These are phyloP conservation scores for Thielaviopsis euricoi DNA, from an alignment of 2,329 filamentous ascomycete genomes.

Conservation along the genomic window DNA sequence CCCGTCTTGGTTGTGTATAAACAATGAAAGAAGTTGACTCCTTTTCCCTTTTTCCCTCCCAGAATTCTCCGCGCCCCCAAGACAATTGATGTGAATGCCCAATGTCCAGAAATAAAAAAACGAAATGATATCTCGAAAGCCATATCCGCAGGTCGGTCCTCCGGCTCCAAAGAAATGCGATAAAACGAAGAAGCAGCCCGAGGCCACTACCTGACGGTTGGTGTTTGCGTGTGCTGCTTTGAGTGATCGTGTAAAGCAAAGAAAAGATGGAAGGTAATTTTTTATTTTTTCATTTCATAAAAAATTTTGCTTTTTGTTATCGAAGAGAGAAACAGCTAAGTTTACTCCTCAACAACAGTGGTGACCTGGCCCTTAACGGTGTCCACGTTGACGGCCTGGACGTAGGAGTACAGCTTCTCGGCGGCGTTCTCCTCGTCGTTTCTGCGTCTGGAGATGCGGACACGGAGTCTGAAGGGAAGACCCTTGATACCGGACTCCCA, in stretches of 20 bases:
- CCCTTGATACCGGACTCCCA: slow-evolving; percentile 99
- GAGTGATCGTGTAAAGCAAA: slow-evolving; percentile 1
- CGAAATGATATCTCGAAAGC: background rate
- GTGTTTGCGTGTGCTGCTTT: background rate
- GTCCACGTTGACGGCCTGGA: slow-evolving; percentile 99
- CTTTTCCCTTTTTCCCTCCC: background rate
- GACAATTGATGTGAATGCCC: background rate
- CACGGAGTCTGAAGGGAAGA: slow-evolving; percentile 88
- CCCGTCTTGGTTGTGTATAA: slow-evolving; percentile 5
- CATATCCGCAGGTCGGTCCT: background rate
- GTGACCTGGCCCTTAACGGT: slow-evolving; percentile 96
- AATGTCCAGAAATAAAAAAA: background rate
- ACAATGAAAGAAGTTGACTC: slow-evolving; percentile 1
- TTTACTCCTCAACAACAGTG: slow-evolving; percentile 64
- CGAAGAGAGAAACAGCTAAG: slow-evolving; percentile 13
- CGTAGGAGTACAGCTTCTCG: slow-evolving; percentile 99
- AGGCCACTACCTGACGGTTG: background rate
- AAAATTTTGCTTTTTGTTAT: slow-evolving; percentile 16
- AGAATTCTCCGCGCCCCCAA: background rate
- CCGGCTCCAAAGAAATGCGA: background rate
- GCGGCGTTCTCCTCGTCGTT: slow-evolving; percentile 99
- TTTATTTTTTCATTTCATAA: slow-evolving; percentile 17
- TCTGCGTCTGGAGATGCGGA: slow-evolving; percentile 98
- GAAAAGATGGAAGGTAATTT: slow-evolving; percentile 8
- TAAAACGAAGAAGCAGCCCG: background rate